These are phyloP conservation scores for Paraleonurus japonicus DNA, from an alignment of 257 asterid species.

Conservation along the genomic window DNA sequence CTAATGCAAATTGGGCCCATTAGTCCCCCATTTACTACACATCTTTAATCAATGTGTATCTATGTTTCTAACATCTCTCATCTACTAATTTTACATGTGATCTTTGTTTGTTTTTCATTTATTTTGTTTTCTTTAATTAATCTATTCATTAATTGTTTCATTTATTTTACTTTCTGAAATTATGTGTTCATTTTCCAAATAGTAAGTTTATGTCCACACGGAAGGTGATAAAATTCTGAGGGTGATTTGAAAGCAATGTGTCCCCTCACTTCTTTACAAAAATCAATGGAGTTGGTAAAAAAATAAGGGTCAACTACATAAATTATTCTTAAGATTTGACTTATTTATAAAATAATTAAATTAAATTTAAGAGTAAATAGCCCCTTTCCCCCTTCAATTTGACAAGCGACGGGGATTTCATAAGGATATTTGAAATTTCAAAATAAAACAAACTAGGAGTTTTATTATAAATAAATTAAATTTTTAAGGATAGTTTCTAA, in stretches of 20 bases:
- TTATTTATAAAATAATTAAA: neutral
- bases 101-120: neutral
- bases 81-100: conserved; percentile 38
- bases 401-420: neutral
- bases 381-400: too few species aligned
- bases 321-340: neutral
- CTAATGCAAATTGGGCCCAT: conserved; percentile 61
- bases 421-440: neutral
- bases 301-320: neutral
- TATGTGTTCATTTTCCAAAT: neutral
- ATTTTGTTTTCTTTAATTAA: neutral
- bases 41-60: conserved; percentile 47
- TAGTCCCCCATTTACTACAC: conserved; percentile 60
- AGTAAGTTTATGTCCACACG: neutral
- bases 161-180: neutral
- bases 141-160: neutral
- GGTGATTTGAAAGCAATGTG: conserved; percentile 4
- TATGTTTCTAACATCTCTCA: conserved; percentile 35
- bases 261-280: neutral
- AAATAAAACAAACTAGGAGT: too few species aligned
- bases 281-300: neutral
- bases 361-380: neutral
- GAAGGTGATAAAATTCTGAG: neutral
- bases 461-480: too few species aligned
- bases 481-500: too few species aligned